Conservation (phyloP, 805 yeast species). For the Yarrowia sp. region DNA sequence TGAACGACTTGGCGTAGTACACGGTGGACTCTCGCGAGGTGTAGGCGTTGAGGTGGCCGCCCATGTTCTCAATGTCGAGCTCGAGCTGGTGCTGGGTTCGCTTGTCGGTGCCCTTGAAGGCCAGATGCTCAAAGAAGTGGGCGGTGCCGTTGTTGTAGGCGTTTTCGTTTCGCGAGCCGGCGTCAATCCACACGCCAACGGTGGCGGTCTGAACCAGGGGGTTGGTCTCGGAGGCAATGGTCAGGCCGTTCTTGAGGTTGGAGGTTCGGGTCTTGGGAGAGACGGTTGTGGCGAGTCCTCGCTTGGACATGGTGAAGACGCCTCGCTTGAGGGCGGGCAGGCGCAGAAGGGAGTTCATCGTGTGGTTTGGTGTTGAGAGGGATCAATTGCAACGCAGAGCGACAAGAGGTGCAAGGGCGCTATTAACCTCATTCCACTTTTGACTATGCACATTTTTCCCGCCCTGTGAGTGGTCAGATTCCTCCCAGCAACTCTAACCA, state of each 20-base stretch:
- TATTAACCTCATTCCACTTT: not conserved
- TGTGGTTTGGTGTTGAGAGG: not conserved
- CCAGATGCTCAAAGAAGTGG: slow-evolving; percentile 93
- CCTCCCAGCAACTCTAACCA: slow-evolving; percentile 17
- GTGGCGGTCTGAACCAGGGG: slow-evolving; percentile 94
- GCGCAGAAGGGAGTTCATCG: slow-evolving; percentile 26
- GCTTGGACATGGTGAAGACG: slow-evolving; percentile 18
- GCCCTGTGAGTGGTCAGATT: slow-evolving; percentile 25
- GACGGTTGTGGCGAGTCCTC: slow-evolving; percentile 22
- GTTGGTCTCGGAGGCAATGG: slow-evolving; percentile 85
- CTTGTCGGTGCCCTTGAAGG: slow-evolving; percentile 87
- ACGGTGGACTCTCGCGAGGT: slow-evolving; percentile 97
- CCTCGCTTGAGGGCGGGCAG: slow-evolving; percentile 28
- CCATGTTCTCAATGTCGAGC: slow-evolving; percentile 91
- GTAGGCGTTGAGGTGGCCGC: slow-evolving; percentile 97
- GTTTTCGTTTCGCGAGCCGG: slow-evolving; percentile 96
- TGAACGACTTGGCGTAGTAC: slow-evolving; percentile 85
- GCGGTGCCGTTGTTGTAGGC: slow-evolving; percentile 89
- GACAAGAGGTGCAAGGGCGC: not conserved
- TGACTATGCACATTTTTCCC: slow-evolving; percentile 5
- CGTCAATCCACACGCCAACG: slow-evolving; percentile 97
- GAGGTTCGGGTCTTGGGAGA: slow-evolving; percentile 60
- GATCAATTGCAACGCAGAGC: not conserved
- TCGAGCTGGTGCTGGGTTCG: slow-evolving; percentile 83
- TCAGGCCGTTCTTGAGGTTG: slow-evolving; percentile 81